Evolutionary conservation across 75 land plant genomes (phyloP), one percentile per base, ranked within the genome.

Genomic region (Ceratopteris richardii): DNA sequence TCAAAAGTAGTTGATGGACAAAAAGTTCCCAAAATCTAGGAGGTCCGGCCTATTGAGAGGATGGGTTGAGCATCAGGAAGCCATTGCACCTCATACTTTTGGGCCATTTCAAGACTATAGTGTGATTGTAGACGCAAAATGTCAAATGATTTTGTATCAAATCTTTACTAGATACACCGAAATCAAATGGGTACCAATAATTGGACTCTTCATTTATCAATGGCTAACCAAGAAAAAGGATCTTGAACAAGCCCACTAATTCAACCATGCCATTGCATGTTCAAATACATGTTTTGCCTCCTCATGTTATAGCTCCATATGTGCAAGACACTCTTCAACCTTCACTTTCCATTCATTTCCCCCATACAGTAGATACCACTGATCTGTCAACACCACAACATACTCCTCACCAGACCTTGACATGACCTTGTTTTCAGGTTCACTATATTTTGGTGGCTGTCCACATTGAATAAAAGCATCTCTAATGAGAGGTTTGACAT

Each of bases 351-450:
- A 91, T 63, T 84, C 83, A 13, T 33, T 26, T 55, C 87, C 97
- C 11, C 97, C 96, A 68, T 90, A 90, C 2, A 70, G 76, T 41
- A 90, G 63, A 47, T 90, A 90, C 96, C 96, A 90, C 67, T 90
- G 96, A 69, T 90, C 92, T 5, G 96, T 90, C 2, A 90, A 74
- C 21, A 93, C 92, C 40, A 87, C 96, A 31, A 90, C 83, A 75
- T 93, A 91, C 66, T 91, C 92, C 67, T 90, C 96, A 9, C 88
- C 92, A 29, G 96, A 90, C 67, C 96, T 81, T 17, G 96, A 90
- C 73, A 87, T 77, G 9, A 90, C 96, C 56, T 71, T 78, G 76
- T 77, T 90, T 64, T 90, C 96, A 23, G 96, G 96, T 54, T 90
- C 96, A 66, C 88, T 83, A 58, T 91, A 91, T 47, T 69, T 66